Evolutionary conservation across 2,329 filamentous ascomycete species (phyloP).

Genomic region (Aspergillus arachidicola): DNA sequence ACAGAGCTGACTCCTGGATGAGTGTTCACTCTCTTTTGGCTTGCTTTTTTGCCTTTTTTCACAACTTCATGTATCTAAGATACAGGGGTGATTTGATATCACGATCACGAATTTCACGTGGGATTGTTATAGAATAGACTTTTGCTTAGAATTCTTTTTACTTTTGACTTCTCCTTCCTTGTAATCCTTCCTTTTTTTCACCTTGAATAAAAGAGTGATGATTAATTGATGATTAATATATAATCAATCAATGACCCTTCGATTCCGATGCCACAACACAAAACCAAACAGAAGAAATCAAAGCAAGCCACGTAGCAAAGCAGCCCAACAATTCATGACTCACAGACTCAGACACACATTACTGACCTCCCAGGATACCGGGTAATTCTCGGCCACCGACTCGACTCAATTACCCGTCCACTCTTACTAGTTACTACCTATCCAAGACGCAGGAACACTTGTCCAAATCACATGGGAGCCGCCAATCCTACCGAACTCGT

Average conservation of each 20-base stretch:
- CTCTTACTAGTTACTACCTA: too few relatives aligned
- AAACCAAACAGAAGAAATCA: not conserved
- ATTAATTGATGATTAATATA: too few relatives aligned
- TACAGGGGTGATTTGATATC: not conserved
- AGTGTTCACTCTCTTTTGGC: conserved; percentile 2
- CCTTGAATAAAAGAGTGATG: too few relatives aligned
- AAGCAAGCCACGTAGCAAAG: not conserved
- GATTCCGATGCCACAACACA: too few relatives aligned
- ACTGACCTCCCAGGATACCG: not conserved
- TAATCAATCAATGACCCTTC: too few relatives aligned
- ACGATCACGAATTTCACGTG: not conserved
- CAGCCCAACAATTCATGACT: too few relatives aligned
- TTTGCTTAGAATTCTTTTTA: not conserved
- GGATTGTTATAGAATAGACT: not conserved
- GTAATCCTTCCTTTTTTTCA: not conserved
- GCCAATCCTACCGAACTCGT: not conserved
- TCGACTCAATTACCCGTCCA: not conserved
- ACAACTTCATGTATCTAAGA: not conserved
- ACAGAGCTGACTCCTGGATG: conserved; percentile 7
- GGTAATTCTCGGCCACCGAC: not conserved
- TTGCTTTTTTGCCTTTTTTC: not conserved
- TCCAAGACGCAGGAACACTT: too few relatives aligned
- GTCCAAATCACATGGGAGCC: not conserved
- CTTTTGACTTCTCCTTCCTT: not conserved
- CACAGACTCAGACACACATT: too few relatives aligned